Evolutionary conservation across 139 green algal genomes (phyloP).

Genomic region (Tetratostichococcus sp.): DNA sequence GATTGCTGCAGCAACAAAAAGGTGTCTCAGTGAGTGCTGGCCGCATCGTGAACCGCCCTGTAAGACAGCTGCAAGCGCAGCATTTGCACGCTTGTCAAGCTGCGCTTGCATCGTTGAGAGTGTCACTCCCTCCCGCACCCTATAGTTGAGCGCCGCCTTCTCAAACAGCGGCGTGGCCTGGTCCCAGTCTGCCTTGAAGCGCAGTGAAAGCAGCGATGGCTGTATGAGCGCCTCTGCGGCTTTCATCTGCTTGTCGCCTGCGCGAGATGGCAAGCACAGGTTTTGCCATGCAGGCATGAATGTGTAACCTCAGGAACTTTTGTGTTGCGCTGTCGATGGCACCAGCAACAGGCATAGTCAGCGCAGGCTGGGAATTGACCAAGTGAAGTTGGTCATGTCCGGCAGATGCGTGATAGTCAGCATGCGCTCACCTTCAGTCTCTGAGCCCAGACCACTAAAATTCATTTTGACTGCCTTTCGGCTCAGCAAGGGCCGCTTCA

Average conservation of each 20-base stretch:
- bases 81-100: too few relatives aligned
- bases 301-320: too few relatives aligned
- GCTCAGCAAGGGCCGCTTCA: too few relatives aligned
- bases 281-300: not conserved
- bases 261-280: conserved; percentile 3
- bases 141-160: conserved; percentile 59
- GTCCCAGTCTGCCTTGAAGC: conserved; percentile 71
- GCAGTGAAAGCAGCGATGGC: conserved; percentile 57
- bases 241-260: not conserved
- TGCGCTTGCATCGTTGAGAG: too few relatives aligned
- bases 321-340: too few relatives aligned
- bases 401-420: not conserved
- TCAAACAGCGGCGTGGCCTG: conserved; percentile 66
- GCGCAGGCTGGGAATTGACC: too few relatives aligned
- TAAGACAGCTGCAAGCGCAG: too few relatives aligned
- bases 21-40: too few relatives aligned
- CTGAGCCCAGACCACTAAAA: not conserved
- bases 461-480: not conserved
- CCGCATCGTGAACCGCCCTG: too few relatives aligned
- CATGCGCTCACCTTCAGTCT: not conserved
- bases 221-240: not conserved
- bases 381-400: not conserved
- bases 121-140: conserved; percentile 30
- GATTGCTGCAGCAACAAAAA: conserved; percentile 39
- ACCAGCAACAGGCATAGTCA: too few relatives aligned